Conservation (phyloP, 2,329 filamentous ascomycete genomes). For the Penicillium sp. region DNA sequence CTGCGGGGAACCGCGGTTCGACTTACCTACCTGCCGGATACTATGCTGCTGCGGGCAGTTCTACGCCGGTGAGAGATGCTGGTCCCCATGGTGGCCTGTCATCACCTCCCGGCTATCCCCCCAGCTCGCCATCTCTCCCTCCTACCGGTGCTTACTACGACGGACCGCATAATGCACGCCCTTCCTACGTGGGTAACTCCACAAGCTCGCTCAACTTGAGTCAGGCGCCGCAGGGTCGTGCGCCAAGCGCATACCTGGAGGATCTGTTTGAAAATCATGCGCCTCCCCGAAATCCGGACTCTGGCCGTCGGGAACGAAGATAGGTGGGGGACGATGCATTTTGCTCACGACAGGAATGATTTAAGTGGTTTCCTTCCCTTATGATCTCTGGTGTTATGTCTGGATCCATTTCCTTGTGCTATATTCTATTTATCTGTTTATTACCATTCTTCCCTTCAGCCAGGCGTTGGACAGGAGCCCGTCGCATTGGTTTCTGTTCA, state of each 20-base stretch:
- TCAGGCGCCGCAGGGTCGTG: slow-evolving; percentile 64
- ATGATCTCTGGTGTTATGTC: background rate
- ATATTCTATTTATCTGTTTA: slow-evolving; percentile 1
- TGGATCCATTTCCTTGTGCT: background rate
- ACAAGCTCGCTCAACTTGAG: slow-evolving; percentile 65
- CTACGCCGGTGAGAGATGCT: slow-evolving; percentile 45
- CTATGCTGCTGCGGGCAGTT: slow-evolving; percentile 70
- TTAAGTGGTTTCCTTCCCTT: background rate
- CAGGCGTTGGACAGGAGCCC: too few species aligned
- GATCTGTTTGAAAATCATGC: slow-evolving; percentile 77
- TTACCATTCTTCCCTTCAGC: background rate
- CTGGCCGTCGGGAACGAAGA: slow-evolving; percentile 11
- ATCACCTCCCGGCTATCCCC: slow-evolving; percentile 56
- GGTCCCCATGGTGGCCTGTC: slow-evolving; percentile 60
- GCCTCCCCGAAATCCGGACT: slow-evolving; percentile 18
- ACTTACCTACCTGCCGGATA: slow-evolving; percentile 82
- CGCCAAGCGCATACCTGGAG: slow-evolving; percentile 85
- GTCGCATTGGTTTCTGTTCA: background rate
- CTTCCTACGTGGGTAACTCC: slow-evolving; percentile 34
- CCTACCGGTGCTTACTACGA: slow-evolving; percentile 43
- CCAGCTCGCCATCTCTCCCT: slow-evolving; percentile 61
- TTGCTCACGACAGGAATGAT: slow-evolving; percentile 10
- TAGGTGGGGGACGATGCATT: background rate
- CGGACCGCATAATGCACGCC: slow-evolving; percentile 23
- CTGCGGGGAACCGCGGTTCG: slow-evolving; percentile 63